These are phyloP conservation scores for Penicillium sp. DNA, from an alignment of 2,329 filamentous ascomycete species.

Conservation along the genomic window DNA sequence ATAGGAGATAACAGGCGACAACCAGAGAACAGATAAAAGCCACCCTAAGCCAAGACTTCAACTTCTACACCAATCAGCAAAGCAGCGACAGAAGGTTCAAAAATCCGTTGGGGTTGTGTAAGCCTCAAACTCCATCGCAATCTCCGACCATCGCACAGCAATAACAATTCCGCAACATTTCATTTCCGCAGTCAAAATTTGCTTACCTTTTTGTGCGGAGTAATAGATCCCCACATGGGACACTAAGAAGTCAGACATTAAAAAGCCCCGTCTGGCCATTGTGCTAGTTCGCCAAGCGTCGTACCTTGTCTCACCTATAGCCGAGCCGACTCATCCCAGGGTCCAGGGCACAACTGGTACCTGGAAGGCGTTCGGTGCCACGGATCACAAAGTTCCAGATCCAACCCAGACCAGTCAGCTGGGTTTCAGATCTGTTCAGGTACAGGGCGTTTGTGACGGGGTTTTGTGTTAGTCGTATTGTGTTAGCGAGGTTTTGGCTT, in stretches of 20 bases:
- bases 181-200: background rate
- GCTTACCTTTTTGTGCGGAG: background rate
- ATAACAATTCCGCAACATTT: background rate
- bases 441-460: background rate
- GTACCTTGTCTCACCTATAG: slow-evolving; percentile 4
- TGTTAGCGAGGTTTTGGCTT: background rate
- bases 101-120: background rate
- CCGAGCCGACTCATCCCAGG: background rate
- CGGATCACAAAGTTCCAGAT: slow-evolving; percentile 11
- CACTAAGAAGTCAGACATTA: background rate
- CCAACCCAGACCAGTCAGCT: slow-evolving; percentile 1
- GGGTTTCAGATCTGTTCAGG: slow-evolving; percentile 11
- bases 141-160: background rate
- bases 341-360: slow-evolving; percentile 14
- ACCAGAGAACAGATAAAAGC: background rate
- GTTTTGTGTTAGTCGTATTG: background rate
- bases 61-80: background rate
- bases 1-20: background rate
- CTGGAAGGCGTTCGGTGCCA: slow-evolving; percentile 10
- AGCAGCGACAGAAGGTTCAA: background rate
- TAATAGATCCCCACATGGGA: background rate
- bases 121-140: background rate
- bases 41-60: background rate
- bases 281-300: background rate
- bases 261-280: background rate